Evolutionary conservation across 495 filamentous ascomycete genomes (phyloP).

Genomic region (Podospora bellae-mahoneyi): DNA sequence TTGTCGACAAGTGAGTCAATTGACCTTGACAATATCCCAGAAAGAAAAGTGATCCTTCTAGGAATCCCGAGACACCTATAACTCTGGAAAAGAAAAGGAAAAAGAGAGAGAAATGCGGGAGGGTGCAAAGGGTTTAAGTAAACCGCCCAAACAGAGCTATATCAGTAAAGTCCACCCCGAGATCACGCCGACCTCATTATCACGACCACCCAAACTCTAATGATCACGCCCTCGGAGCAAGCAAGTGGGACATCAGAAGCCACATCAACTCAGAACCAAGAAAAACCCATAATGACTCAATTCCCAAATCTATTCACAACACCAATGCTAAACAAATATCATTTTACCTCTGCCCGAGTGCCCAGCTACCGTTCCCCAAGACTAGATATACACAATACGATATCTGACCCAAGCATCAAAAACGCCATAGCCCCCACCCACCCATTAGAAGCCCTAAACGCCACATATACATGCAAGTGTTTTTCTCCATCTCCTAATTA

Average conservation of each 20-base stretch:
- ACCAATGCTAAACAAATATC: background rate
- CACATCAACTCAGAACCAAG: background rate
- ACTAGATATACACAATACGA: background rate
- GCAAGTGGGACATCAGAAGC: background rate
- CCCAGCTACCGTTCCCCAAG: background rate
- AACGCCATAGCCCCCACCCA: background rate
- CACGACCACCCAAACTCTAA: background rate
- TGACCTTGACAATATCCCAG: too few species aligned
- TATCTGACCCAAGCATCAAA: constrained; percentile 18
- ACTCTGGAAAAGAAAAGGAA: too few species aligned
- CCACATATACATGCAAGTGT: background rate
- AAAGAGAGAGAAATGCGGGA: too few species aligned
- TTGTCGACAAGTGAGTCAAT: too few species aligned
- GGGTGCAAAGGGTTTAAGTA: too few species aligned
- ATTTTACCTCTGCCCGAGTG: background rate
- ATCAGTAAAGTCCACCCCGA: too few species aligned
- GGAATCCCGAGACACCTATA: too few species aligned
- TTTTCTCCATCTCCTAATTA: background rate
- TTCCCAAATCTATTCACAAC: background rate
- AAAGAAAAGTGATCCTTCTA: too few species aligned
- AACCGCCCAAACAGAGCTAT: too few species aligned
- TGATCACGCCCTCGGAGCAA: background rate
- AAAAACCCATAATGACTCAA: background rate
- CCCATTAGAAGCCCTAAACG: background rate
- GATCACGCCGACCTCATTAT: too few species aligned